Evolutionary conservation across 306 rosid species (phyloP), one percentile per base, ranked within the genome.

Genomic region (Abrus pulchellus): DNA sequence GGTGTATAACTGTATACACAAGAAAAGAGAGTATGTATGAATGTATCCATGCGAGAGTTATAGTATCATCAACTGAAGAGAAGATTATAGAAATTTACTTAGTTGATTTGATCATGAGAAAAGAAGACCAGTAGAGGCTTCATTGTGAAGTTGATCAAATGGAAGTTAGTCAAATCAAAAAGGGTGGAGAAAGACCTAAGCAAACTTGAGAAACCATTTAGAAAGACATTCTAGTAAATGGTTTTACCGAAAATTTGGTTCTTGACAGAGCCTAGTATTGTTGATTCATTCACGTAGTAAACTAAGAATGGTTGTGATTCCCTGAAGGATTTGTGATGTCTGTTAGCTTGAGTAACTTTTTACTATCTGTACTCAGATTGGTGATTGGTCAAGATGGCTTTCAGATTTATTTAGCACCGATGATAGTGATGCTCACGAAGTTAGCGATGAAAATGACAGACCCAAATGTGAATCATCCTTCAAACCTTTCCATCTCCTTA

Each of bases 371-470:
- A 59, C 80, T 59, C 92, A 94, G 98, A 83, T 94, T 72, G 98
- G 98, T 59, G 89, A 86, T 90, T 94, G 98, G 98, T 90, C 98
- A 74, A 86, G 92, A 77, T 90, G 93, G 94, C 94, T 94, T 66
- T 86, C 98, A 56, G 88, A 91, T 88, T 85, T 91, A 80, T 94
- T 91, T 79, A 93, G 87, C 83, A 88, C 87, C 57, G 98, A 94
- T 89, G 97, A 92, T 78, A 78, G 78, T 72, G 87, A 93, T 33
- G 72, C 85, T 82, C 79, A 9, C 47, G 89, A 85, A 72, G 81
- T 87, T 74, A 59, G 72, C 64, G 75, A 73, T 81, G 87, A 90
- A 64, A 80, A 80, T 29, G 78, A 66, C 72, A 83, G 64, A 68
- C 76, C 56, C 48, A 84, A 86, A 79, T 60, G 64, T 12, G 87